Conservation (phyloP, 2,329 filamentous ascomycete genomes). For the Thelonectria rubi region DNA sequence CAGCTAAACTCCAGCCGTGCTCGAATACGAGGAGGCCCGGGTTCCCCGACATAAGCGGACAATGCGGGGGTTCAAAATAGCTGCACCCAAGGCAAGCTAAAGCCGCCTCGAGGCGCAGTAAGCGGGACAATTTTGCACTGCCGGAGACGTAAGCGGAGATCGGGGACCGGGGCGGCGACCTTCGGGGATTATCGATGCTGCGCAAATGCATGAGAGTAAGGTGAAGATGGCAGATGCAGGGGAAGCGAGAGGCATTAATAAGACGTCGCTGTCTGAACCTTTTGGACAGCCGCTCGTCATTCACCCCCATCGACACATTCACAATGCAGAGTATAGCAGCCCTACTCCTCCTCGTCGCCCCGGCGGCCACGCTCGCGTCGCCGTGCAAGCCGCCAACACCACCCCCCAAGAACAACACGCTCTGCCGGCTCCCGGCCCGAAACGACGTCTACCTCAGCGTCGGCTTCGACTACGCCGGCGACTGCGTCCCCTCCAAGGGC, state of each 20-base stretch:
- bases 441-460: slow-evolving; percentile 40
- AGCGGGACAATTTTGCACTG: background rate
- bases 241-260: too few species aligned
- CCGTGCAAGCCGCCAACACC: background rate
- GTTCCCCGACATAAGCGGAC: background rate
- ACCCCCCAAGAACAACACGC: background rate
- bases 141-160: background rate
- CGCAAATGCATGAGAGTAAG: too few species aligned
- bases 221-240: too few species aligned
- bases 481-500: slow-evolving; percentile 47
- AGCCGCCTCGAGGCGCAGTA: background rate
- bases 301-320: background rate
- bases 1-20: background rate
- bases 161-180: background rate
- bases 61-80: background rate
- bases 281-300: too few species aligned
- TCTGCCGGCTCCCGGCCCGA: slow-evolving; percentile 38
- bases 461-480: slow-evolving; percentile 42
- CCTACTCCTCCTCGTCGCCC: slow-evolving; percentile 6
- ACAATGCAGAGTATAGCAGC: slow-evolving; percentile 5
- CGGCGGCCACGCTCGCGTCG: background rate
- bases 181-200: background rate
- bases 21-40: background rate
- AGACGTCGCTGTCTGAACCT: too few species aligned
- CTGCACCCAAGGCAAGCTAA: background rate